Evolutionary conservation across 768 basidiomycete genomes (phyloP).

Genomic region (Vararia minispora): DNA sequence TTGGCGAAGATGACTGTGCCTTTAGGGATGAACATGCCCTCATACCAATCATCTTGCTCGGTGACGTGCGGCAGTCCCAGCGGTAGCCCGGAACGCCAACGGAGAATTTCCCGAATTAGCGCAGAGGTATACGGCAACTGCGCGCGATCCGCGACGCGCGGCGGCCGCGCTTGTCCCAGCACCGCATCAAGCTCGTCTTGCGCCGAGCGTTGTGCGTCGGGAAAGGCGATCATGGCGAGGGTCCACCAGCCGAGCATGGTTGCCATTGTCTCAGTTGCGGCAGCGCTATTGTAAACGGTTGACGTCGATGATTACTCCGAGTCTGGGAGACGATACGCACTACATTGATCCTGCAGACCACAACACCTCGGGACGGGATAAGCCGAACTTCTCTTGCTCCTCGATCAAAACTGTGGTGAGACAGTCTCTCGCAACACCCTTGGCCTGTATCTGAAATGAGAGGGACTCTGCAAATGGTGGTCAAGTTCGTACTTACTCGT

Average conservation of each 20-base stretch:
- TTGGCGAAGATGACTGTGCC: too few species aligned
- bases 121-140: too few species aligned
- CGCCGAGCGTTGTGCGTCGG: constrained; percentile 2
- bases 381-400: not conserved
- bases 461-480: too few species aligned
- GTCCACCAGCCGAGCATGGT: constrained; percentile 1
- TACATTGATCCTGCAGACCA: constrained; percentile 6
- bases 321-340: too few species aligned
- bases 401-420: constrained; percentile 3
- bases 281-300: not conserved
- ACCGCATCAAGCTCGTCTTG: constrained; percentile 3
- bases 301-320: too few species aligned
- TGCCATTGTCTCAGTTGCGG: not conserved
- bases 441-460: not conserved
- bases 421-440: constrained; percentile 1
- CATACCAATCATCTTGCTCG: too few species aligned
- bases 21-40: too few species aligned
- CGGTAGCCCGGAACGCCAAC: too few species aligned
- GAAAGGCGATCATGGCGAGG: constrained; percentile 3
- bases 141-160: constrained; percentile 1
- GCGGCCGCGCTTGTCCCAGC: not conserved
- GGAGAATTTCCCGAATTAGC: too few species aligned
- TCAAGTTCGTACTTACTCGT: not conserved
- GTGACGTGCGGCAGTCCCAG: too few species aligned
- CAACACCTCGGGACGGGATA: constrained; percentile 1